Conservation (phyloP, 371 early-diverging fungal genomes). For the Dinochytrium kinnereticum region DNA sequence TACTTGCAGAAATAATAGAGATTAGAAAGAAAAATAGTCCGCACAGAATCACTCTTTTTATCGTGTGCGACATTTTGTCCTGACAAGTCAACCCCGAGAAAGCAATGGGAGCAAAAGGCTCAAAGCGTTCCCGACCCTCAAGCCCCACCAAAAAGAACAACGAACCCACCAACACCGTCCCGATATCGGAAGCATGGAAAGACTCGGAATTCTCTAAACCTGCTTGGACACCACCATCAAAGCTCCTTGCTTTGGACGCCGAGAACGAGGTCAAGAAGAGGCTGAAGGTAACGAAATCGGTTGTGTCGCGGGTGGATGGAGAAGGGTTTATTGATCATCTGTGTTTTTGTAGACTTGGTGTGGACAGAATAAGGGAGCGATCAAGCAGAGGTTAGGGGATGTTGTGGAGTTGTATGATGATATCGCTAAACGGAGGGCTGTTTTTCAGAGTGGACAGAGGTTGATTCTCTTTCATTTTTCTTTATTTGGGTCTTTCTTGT, state of each 20-base stretch:
- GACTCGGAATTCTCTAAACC: constrained; percentile 2
- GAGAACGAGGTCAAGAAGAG: constrained; percentile 1
- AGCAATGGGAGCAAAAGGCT: background rate
- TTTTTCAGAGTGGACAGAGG: background rate
- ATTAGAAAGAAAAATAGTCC: too few relatives aligned
- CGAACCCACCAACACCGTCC: background rate
- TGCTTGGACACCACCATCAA: background rate
- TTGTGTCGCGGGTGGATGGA: too few relatives aligned
- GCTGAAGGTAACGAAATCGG: background rate
- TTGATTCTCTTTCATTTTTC: background rate
- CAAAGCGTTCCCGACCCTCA: background rate
- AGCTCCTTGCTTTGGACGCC: background rate
- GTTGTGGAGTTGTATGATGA: background rate
- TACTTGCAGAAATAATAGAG: too few relatives aligned
- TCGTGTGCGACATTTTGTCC: too few relatives aligned
- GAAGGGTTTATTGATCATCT: too few relatives aligned
- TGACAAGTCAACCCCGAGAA: too few relatives aligned
- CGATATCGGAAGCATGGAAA: background rate
- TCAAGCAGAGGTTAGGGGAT: background rate
- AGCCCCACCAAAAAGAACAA: background rate
- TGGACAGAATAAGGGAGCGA: background rate
- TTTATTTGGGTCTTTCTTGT: background rate
- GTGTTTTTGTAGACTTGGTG: background rate
- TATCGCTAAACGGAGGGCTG: background rate
- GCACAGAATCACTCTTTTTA: background rate